These are phyloP conservation scores for Geotrichum ghanense DNA, from an alignment of 805 yeast species.

Conservation along the genomic window DNA sequence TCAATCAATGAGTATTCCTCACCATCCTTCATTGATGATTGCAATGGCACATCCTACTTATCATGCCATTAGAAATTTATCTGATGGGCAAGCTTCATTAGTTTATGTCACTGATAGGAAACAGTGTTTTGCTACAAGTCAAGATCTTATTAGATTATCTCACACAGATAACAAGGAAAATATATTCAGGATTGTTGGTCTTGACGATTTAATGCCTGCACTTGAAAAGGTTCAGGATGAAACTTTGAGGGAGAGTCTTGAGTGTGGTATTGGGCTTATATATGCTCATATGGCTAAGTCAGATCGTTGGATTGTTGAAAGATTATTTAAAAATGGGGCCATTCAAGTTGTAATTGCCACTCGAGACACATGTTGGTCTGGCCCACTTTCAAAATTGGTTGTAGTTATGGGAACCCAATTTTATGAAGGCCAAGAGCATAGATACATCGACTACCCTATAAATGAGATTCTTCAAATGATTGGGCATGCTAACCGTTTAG, in stretches of 20 bases:
- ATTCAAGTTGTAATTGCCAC: constrained; percentile 51
- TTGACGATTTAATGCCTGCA: constrained; percentile 29
- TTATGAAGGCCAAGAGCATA: constrained; percentile 63
- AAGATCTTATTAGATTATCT: constrained; percentile 32
- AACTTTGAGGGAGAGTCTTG: constrained; percentile 32
- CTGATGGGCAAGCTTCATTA: constrained; percentile 25
- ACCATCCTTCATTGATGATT: constrained; percentile 40
- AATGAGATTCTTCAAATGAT: constrained; percentile 31
- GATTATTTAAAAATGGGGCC: constrained; percentile 38
- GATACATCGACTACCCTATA: constrained; percentile 57
- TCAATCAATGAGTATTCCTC: constrained; percentile 32
- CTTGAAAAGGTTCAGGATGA: constrained; percentile 37
- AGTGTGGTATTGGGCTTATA: constrained; percentile 52
- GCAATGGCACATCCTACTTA: constrained; percentile 41
- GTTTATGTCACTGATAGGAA: constrained; percentile 50
- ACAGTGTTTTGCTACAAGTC: constrained; percentile 42
- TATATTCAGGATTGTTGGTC: constrained; percentile 32
- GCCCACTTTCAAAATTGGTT: constrained; percentile 44
- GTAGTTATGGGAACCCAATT: constrained; percentile 60
- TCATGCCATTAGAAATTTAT: constrained; percentile 28
- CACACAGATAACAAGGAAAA: constrained; percentile 26
- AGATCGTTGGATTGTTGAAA: constrained; percentile 48
- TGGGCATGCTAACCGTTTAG: constrained; percentile 15
- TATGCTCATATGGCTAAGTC: constrained; percentile 43
- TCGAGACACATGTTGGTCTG: constrained; percentile 38